Evolutionary conservation across 139 green algal species (phyloP).

Genomic region (Chlamydomonas schloesseri): DNA sequence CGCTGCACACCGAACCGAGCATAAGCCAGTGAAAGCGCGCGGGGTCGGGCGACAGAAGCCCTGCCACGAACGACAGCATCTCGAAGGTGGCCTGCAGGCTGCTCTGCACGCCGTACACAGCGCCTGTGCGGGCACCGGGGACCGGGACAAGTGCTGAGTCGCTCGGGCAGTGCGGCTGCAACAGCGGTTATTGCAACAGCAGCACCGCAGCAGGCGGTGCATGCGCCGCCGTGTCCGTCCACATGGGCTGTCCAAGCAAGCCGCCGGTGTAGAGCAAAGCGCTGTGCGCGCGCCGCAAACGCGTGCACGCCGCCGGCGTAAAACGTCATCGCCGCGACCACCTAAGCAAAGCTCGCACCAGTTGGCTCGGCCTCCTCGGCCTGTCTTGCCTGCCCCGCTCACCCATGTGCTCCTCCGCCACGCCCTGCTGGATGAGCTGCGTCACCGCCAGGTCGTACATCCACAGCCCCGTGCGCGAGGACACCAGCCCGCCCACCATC

Average conservation of each 20-base stretch:
- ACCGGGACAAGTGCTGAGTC: not conserved
- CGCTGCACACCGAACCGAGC: conserved; percentile 55
- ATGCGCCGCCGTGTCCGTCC: no score
- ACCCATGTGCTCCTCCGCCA: conserved; percentile 62
- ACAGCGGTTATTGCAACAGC: no score
- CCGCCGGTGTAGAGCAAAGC: no score
- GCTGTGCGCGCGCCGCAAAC: no score
- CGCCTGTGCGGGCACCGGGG: conserved; percentile 63
- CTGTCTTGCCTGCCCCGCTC: no score
- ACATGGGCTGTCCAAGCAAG: not conserved
- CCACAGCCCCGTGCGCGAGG: conserved; percentile 85
- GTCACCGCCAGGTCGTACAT: conserved; percentile 84
- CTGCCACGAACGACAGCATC: conserved; percentile 73
- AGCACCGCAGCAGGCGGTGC: no score
- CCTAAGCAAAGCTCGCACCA: no score
- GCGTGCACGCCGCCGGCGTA: no score
- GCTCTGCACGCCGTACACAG: conserved; percentile 82
- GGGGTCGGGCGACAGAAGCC: conserved; percentile 51
- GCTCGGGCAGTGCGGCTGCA: not conserved
- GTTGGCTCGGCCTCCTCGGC: no score
- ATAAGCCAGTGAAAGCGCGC: conserved; percentile 69
- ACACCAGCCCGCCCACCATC: conserved; percentile 76
- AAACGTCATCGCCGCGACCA: no score
- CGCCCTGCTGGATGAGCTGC: conserved; percentile 86
- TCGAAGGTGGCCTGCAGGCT: conserved; percentile 80